Base-by-base conservation (phyloP, 805 yeast genomes). In the Wickerhamiella alocasiicola region DNA sequence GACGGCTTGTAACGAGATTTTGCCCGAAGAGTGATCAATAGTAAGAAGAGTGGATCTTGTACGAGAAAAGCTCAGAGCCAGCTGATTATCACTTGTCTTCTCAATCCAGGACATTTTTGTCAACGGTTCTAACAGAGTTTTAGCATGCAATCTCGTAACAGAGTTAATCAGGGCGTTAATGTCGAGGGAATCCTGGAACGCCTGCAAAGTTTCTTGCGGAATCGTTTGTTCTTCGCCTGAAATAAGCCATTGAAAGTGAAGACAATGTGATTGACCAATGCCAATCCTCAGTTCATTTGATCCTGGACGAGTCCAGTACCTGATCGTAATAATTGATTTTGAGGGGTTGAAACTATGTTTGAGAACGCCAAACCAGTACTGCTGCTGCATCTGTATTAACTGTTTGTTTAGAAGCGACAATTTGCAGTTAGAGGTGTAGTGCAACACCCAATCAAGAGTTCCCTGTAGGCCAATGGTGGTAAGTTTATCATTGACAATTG, bases 401-500 rank as follows among this genome's bases (percentile, higher is more conserved):
- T 78, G 81, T 34, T 70, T 63, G 37, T 78, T 74, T 3, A 81
- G 60, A 15, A 74, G 55, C 46, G 76, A 71, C 9, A 81, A 62
- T 52, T 78, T 78, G 61, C 74, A 76, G 18, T 76, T 70, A n/a
- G 72, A 70, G 12, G 82, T 62, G 52, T 75, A 78, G 39, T 66
- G 64, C 44, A 74, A 74, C 31, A 81, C 58, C 52, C 77, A 62
- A 27, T 66, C 71, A 48, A 76, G 72, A 13, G 81, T 59, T 2
- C 76, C 78, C 0, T 50, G 44, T 19, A 81, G 61, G 0, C 76
- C 72, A 6, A 55, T 51, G 17, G 53, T 60, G 17, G 59, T 60
- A 15, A 82, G 62, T 13, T 67, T 65, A 18, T 63, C 62, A 55
- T 82, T 81, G 6, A 74, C 72, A 2, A 66, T 57, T 20, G 62